Base-by-base conservation (phyloP, 768 basidiomycete genomes). In the Pleurotus citrinopileatus region DNA sequence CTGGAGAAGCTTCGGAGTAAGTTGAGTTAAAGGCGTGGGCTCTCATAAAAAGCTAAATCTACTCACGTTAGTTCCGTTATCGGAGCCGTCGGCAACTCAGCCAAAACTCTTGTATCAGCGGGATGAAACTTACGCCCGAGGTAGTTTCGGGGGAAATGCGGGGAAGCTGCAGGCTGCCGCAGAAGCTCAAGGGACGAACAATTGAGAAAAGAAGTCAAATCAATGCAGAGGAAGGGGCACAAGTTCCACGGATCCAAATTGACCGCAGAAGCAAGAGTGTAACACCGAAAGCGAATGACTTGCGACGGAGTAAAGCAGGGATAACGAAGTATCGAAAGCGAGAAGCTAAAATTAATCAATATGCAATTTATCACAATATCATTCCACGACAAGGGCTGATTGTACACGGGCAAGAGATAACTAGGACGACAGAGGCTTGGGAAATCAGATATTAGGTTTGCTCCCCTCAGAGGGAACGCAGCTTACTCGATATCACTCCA, bases 401-500 rank as follows among this genome's bases (percentile, higher is more conserved):
- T 25, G 10, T 9, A 22, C 10, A 22, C 2, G 47, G 22, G 27
- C 19, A 17, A 51, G 27, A 36, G 34, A n/a, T 12, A 13, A 51
- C 32, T 37, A 37, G 15, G 27, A 12, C 3, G n/a, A 23, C 38
- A 40, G 17, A 40, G 32, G 25, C 28, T 54, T 45, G 42, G 42
- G 29, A 42, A 47, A 15, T 32, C 15, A 45, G 54, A 6, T 34
- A 53, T 12, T 44, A 28, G 43, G 20, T n/a, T 12, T n/a, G 32
- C 20, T 29, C 28, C 20, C 32, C 34, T 15, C 15, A 34, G 32
- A 23, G 25, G 26, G 29, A 51, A 20, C 13, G 19, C 26, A 8
- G 20, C 28, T 32, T 10, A 32, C 29, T 36, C 23, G 34, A 15
- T 20, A 43, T 74, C 71, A 96, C 70, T 96, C 94, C 53, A 97